Evolutionary conservation across 1,284 basidiomycete genomes (phyloP).

Genomic region (Entoloma clypeatum): DNA sequence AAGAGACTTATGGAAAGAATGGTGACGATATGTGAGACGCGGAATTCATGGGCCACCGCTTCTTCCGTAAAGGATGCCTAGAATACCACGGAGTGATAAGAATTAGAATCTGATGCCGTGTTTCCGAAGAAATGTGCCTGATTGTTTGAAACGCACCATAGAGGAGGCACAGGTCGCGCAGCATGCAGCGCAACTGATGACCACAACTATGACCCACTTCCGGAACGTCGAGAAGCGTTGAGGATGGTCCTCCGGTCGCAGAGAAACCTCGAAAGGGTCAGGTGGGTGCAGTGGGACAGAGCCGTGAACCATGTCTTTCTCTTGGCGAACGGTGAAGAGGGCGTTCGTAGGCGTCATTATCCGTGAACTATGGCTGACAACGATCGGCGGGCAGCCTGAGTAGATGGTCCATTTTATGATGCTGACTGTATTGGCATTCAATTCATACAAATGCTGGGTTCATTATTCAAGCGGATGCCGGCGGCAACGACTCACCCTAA

Average conservation of each 20-base stretch:
- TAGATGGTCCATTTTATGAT: too few species aligned
- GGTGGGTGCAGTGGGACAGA: too few species aligned
- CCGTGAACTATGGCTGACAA: too few species aligned
- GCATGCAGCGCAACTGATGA: slow-evolving; percentile 50
- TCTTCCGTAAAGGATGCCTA: slow-evolving; percentile 67
- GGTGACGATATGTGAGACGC: slow-evolving; percentile 58
- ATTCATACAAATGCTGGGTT: too few species aligned
- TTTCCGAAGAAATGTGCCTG: background rate
- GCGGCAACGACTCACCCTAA: too few species aligned
- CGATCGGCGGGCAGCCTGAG: too few species aligned
- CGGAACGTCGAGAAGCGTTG: slow-evolving; percentile 40
- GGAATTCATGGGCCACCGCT: slow-evolving; percentile 56
- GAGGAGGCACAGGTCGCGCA: slow-evolving; percentile 73
- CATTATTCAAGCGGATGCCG: too few species aligned
- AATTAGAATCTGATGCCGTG: background rate
- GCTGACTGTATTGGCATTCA: too few species aligned
- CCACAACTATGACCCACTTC: slow-evolving; percentile 58
- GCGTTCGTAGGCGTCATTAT: too few species aligned
- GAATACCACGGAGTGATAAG: background rate
- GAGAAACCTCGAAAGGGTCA: slow-evolving; percentile 17
- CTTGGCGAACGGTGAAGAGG: too few species aligned
- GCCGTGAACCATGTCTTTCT: too few species aligned
- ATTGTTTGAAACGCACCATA: slow-evolving; percentile 42
- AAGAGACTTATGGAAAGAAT: slow-evolving; percentile 72
- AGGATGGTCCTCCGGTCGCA: slow-evolving; percentile 51